phyloP scores from a whole-genome alignment of 495 filamentous ascomycete genomes.

The Chaetomium cochliodes region DNA sequence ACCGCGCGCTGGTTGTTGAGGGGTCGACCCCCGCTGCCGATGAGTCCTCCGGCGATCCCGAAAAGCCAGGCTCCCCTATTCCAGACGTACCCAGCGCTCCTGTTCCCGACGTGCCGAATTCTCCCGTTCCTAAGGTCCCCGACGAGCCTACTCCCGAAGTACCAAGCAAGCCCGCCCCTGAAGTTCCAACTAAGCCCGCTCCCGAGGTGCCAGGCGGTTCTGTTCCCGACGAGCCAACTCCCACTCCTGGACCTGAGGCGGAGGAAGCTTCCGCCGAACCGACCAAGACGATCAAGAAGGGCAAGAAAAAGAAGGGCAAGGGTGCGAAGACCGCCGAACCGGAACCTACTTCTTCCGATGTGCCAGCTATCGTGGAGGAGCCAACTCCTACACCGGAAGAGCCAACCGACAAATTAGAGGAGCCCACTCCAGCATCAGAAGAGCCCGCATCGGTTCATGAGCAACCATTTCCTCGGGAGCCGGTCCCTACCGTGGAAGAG shows the following conservation, averaged over 20 bases:
- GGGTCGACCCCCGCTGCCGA: not conserved
- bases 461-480: not conserved
- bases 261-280: too few relatives aligned
- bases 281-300: slow-evolving; percentile 21
- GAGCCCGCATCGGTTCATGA: not conserved
- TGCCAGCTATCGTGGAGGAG: not conserved
- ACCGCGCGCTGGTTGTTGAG: not conserved
- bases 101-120: not conserved
- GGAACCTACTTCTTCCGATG: too few relatives aligned
- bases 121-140: not conserved
- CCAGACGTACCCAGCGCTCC: slow-evolving; percentile 1
- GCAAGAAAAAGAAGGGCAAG: slow-evolving; percentile 30
- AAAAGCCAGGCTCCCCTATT: not conserved
- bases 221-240: too few relatives aligned
- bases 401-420: slow-evolving; percentile 21
- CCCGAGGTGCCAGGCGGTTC: too few relatives aligned
- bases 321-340: slow-evolving; percentile 27
- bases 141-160: not conserved
- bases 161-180: not conserved
- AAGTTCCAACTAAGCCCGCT: not conserved
- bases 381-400: slow-evolving; percentile 20
- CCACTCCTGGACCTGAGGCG: too few relatives aligned
- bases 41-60: not conserved
- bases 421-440: not conserved
- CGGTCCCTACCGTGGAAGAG: not conserved